phyloP scores from a whole-genome alignment of 2,329 filamentous ascomycete species.

The Botryotinia convoluta region DNA sequence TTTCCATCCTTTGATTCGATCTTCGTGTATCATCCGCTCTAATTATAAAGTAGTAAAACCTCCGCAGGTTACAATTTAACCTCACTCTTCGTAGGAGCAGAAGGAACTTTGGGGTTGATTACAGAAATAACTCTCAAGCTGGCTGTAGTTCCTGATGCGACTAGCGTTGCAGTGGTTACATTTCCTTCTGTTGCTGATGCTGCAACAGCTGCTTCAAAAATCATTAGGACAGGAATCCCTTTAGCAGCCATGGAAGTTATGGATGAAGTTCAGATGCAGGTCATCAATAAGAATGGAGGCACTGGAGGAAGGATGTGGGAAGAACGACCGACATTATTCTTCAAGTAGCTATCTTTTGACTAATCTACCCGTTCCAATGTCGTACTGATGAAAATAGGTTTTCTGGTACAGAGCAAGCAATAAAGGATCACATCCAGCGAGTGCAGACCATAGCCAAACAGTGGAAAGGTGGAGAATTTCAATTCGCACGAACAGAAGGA shows the following conservation, averaged over 20 bases:
- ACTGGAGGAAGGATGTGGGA: conserved; percentile 67
- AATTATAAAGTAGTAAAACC: conserved; percentile 52
- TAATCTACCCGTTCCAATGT: rapidly evolving
- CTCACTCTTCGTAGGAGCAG: conserved; percentile 73
- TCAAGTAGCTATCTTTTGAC: conserved; percentile 50
- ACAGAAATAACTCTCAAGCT: conserved; percentile 84
- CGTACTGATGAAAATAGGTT: conserved; percentile 44
- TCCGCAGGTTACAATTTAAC: conserved; percentile 83
- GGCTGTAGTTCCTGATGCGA: conserved; percentile 69
- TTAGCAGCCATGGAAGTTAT: conserved; percentile 61
- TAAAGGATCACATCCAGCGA: conserved; percentile 69
- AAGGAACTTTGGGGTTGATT: conserved; percentile 76
- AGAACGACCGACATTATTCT: conserved; percentile 73
- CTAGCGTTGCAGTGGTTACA: conserved; percentile 72
- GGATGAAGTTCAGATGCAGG: conserved; percentile 81
- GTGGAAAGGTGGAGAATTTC: conserved; percentile 64
- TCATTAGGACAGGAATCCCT: conserved; percentile 57
- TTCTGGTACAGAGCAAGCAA: conserved; percentile 70
- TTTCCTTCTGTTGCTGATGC: conserved; percentile 75
- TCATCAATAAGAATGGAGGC: conserved; percentile 69
- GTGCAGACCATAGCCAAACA: conserved; percentile 64
- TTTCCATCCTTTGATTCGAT: too few species aligned
- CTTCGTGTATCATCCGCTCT: not conserved
- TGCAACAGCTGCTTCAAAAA: conserved; percentile 65
- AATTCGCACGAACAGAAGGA: conserved; percentile 67